A percentile compares a stretch with the other conserved stretches of the same genome.
These are phyloP conservation scores for Clavariopsis aquatica DNA, from an alignment of 495 filamentous ascomycete species.

Conservation along the genomic window DNA sequence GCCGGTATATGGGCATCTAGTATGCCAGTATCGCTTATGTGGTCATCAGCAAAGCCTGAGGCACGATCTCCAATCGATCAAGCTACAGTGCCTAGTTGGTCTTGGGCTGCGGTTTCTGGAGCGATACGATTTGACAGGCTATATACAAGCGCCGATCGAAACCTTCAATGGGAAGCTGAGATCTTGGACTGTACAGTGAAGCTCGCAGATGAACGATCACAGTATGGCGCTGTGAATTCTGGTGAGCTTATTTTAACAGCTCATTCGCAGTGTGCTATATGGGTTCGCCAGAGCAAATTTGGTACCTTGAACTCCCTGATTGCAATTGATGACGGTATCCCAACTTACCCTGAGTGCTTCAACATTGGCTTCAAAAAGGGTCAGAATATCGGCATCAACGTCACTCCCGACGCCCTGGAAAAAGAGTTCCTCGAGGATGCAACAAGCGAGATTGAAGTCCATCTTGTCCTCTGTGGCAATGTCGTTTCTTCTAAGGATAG, in stretches of 20 bases:
- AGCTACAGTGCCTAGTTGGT: neutral
- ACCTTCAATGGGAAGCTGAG: neutral
- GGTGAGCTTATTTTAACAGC: neutral
- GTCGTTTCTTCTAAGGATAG: neutral
- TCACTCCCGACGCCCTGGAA: slow-evolving; percentile 1
- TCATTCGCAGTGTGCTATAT: neutral
- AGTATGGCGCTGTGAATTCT: slow-evolving; percentile 1
- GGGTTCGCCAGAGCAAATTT: neutral
- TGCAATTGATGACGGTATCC: neutral
- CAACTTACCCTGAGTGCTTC: neutral
- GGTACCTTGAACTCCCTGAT: neutral
- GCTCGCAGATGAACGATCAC: neutral
- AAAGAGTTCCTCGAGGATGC: neutral
- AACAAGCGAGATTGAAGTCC: neutral
- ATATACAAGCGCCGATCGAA: neutral
- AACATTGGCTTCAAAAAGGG: neutral
- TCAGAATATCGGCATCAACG: neutral
- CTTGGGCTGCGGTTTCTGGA: slow-evolving; percentile 1
- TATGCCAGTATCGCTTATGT: slow-evolving; percentile 2
- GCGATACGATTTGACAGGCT: neutral
- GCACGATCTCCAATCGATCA: neutral
- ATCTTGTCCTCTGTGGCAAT: neutral
- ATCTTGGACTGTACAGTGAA: neutral
- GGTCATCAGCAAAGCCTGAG: neutral
- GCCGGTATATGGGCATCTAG: slow-evolving; percentile 41